A percentile compares a stretch with the other conserved stretches of the same genome.
Evolutionary conservation across 2,329 filamentous ascomycete genomes (phyloP).

Genomic region (Diaporthe destruens): DNA sequence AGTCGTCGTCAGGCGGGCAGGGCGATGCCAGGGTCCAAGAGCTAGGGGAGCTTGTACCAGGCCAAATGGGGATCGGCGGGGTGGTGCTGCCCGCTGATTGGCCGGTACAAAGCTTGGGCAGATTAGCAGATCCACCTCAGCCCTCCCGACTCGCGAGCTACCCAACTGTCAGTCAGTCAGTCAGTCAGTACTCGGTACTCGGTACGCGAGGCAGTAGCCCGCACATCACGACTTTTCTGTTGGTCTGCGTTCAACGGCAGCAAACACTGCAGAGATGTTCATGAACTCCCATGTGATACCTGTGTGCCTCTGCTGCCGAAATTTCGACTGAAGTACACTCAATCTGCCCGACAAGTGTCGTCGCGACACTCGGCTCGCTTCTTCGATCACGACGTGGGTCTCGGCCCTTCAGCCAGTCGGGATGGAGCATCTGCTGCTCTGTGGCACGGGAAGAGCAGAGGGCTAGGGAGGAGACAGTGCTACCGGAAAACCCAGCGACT

Average conservation of each 20-base stretch:
- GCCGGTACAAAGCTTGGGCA: background rate
- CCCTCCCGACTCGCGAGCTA: background rate
- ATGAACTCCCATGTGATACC: background rate
- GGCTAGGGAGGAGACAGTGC: background rate
- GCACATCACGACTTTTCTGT: background rate
- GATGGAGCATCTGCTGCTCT: background rate
- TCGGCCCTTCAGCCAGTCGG: background rate
- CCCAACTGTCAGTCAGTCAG: too few relatives aligned
- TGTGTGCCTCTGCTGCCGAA: background rate
- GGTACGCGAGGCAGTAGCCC: too few relatives aligned
- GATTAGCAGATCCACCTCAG: background rate
- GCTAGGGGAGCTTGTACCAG: slow-evolving; percentile 32
- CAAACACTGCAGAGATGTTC: background rate
- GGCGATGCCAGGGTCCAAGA: slow-evolving; percentile 1
- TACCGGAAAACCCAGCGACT: background rate
- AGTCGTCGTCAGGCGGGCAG: slow-evolving; percentile 12
- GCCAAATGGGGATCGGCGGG: background rate
- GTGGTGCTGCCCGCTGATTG: slow-evolving; percentile 21
- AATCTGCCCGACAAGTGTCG: background rate
- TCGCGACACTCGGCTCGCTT: fast-evolving
- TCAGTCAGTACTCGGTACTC: too few relatives aligned
- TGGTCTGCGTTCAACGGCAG: background rate
- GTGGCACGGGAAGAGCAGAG: background rate
- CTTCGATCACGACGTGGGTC: background rate
- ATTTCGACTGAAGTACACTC: background rate